Evolutionary conservation across 2,329 filamentous ascomycete genomes (phyloP).

Genomic region (Zymoseptoria passerinii): DNA sequence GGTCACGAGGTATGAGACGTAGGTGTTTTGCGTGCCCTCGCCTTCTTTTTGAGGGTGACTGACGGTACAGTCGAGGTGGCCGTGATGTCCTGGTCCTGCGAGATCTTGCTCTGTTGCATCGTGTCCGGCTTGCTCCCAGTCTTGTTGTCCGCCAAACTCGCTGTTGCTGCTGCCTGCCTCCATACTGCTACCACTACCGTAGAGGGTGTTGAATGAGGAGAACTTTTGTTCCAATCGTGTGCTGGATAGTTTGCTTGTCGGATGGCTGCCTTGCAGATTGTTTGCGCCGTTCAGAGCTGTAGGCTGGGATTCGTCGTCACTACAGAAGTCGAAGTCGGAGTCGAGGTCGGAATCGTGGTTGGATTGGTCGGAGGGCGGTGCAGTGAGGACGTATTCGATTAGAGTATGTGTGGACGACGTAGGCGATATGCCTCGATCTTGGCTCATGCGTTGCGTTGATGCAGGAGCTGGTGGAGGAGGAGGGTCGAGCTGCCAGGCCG

Average conservation of each 20-base stretch:
- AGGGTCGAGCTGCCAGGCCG: not conserved
- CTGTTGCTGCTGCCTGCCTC: constrained; percentile 45
- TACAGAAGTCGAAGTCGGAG: not conserved
- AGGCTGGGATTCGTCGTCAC: not conserved
- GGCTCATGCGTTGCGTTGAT: not conserved
- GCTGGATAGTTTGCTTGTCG: not conserved
- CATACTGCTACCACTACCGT: constrained; percentile 12
- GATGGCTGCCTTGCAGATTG: constrained; percentile 4
- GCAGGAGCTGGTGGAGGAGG: not conserved
- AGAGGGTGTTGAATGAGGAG: not conserved
- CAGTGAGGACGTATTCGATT: not conserved
- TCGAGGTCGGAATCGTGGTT: not conserved
- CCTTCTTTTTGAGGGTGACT: constrained; percentile 85
- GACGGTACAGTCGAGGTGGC: constrained; percentile 76
- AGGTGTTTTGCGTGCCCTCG: constrained; percentile 91
- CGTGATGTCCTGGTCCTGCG: constrained; percentile 56
- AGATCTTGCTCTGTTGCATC: constrained; percentile 50
- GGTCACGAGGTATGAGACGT: constrained; percentile 89
- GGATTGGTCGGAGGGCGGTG: not conserved
- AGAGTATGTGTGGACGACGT: not conserved
- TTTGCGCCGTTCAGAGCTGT: constrained; percentile 9
- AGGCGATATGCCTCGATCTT: not conserved
- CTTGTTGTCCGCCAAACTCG: constrained; percentile 24
- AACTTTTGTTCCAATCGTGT: not conserved
- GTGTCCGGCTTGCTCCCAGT: constrained; percentile 54